Evolutionary conservation across 2,329 filamentous ascomycete genomes (phyloP), one percentile per base, ranked within the genome.

Genomic region (Monosporascus sp.): DNA sequence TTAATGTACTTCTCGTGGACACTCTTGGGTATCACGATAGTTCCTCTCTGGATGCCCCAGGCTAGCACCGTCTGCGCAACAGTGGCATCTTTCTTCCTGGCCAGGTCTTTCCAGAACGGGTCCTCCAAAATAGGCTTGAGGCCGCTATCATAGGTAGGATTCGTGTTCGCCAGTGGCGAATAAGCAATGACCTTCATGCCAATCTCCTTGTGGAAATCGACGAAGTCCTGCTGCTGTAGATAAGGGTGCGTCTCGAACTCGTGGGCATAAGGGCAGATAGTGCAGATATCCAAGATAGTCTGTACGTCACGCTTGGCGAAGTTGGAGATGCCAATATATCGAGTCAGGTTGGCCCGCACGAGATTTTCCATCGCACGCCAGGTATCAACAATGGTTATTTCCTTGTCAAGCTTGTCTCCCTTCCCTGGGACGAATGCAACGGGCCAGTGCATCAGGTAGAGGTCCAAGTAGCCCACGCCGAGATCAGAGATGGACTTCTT

Each of bases 241-340:
- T 76, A 79, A 3, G 77, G 77, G 56, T 80, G 77, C 22, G 76
- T 73, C 62, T 80, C 77, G 50, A 80, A 77, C 67, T 86, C 82
- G 64, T 86, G 83, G 15, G 77, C 77, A 11, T 78, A 77, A 1
- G 83, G 83, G 3, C 73, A 68, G 47, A 83, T 69, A 5, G 65
- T 68, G 43, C 74, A 75, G 44, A 76, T 67, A n/a, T 69, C 60
- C 37, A 75, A 51, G 14, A 77, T 62, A 7, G 62, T 54, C 57
- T 74, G 65, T 5, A 77, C 58, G n/a, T 76, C 69, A 7, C 57
- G 54, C 52, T 63, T 62, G 6, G 68, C 68, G 71, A 85, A 87
- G 70, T 87, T 87, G 52, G 80, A 84, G 45, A 87, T 75, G 48
- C 84, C 83, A 50, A 87, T 83, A 54, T 80, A 72, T 55, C 74